These are phyloP conservation scores for Excoecaria cochinchinensis DNA, from an alignment of 345 rosid genomes.

Conservation along the genomic window DNA sequence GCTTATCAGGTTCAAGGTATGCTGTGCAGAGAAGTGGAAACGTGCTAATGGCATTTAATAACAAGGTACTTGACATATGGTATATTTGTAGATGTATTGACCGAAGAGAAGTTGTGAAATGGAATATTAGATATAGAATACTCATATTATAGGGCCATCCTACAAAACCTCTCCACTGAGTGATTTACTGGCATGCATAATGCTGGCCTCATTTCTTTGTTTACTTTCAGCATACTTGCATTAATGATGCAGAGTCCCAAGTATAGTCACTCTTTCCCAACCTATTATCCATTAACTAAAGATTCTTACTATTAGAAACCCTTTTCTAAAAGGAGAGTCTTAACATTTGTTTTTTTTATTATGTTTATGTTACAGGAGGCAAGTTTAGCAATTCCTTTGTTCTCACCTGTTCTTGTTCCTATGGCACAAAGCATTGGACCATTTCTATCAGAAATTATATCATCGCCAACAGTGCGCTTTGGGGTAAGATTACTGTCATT, in stretches of 20 bases:
- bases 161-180: neutral
- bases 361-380: constrained; percentile 62
- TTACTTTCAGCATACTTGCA: neutral
- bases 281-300: neutral
- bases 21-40: constrained; percentile 92
- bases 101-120: neutral
- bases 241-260: neutral
- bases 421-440: constrained; percentile 96
- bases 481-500: constrained; percentile 55
- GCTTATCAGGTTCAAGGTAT: constrained; percentile 77
- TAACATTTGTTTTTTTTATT: constrained; percentile 10
- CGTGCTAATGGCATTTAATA: constrained; percentile 86
- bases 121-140: neutral
- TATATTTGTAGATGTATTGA: neutral
- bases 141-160: neutral
- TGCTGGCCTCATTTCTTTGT: neutral
- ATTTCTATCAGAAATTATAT: constrained; percentile 65
- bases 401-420: constrained; percentile 91
- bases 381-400: constrained; percentile 82
- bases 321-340: constrained; percentile 3
- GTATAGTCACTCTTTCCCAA: neutral
- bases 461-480: constrained; percentile 71
- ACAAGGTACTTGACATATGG: constrained; percentile 59
- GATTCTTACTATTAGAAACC: neutral
- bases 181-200: neutral